Base-by-base conservation (phyloP, 805 yeast genomes). In the Starmerella roubikii region DNA sequence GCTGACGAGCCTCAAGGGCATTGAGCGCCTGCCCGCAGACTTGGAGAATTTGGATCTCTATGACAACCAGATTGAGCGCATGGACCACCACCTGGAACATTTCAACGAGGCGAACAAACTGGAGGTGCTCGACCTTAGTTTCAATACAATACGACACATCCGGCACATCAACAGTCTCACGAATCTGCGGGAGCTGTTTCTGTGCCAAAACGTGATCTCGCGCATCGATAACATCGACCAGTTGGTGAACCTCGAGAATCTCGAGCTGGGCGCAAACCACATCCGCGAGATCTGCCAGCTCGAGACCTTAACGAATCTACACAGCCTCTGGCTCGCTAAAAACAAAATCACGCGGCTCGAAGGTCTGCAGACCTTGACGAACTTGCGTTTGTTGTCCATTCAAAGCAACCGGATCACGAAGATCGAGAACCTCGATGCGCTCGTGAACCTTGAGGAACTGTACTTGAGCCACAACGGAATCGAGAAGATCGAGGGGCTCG, bases 261-360 rank as follows among this genome's bases (percentile, higher is more conserved):
- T 91, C 39, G 98, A 91, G 59, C 66, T 91, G 30, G 98, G 97
- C 11, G 98, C 96, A 19, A 91, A 91, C 59, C 67, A 74, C 41
- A 69, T 84, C 33, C 67, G 71, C 32, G 55, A 54, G 38, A 55
- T 64, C 29, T 78, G 74, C 46, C 72, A 73, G 30, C 55, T 86
- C 49, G 66, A 68, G 17, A 58, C 61, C 0, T 62, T 88, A 42
- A 61, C 59, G 0, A 70, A 67, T 35, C 60, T 91, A 32, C 71
- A 73, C 47, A 80, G 86, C 54, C 63, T 91, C 33, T 91, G 97
- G 98, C 65, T 91, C 30, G 98, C 97, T 33, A 84, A 85, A 54
- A 91, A 91, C 59, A 69, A 70, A 45, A 81, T 91, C 39, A 50
- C 69, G 1, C 69, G 62, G 52, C 59, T 91, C 29, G 69, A 80